Evolutionary conservation across 345 rosid species (phyloP), one percentile per base, ranked within the genome.

Genomic region (Erucastrum elatum): DNA sequence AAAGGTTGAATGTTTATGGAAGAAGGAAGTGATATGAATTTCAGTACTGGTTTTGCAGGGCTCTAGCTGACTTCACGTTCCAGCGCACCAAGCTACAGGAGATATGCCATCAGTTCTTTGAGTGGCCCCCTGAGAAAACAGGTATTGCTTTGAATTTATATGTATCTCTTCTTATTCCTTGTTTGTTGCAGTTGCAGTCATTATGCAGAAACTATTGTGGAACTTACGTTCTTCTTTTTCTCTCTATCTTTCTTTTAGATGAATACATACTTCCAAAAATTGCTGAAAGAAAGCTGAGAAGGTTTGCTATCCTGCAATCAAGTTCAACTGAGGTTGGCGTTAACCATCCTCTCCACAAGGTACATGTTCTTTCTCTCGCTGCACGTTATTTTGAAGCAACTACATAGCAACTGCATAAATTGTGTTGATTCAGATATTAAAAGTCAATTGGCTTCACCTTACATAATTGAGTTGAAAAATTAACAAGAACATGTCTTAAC

Each of bases 241-340:
- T 58, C 17, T 41, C n/a, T 53, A 11, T 79, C 17, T 75, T 64
- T 56, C 63, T 0, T 30, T 29, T 64, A 93, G 99, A 95, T 82
- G 97, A 93, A 77, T 93, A 91, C 80, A 82, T 91, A 76, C 96
- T 95, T 77, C 92, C 98, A 13, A 95, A 88, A 88, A 85, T 93
- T 82, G 99, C 96, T 70, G 98, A 95, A 85, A 87, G 97, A 84
- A 89, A 87, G 70, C 68, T 95, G 72, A 82, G 94, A 58, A 86
- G 89, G 75, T 91, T 87, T 70, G 89, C 90, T 77, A 85, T 83
- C 81, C 78, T 89, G 82, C 90, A 90, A 26, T 84, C 80, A 8
- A 64, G 84, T 68, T 85, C 90, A 55, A 70, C 79, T 41, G 82
- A 74, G 33, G 74, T 87, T 37, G 98, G 85, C 70, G 81, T 83